Conservation (phyloP, 139 green algal species). For the Auxenochlorella protothecoides region DNA sequence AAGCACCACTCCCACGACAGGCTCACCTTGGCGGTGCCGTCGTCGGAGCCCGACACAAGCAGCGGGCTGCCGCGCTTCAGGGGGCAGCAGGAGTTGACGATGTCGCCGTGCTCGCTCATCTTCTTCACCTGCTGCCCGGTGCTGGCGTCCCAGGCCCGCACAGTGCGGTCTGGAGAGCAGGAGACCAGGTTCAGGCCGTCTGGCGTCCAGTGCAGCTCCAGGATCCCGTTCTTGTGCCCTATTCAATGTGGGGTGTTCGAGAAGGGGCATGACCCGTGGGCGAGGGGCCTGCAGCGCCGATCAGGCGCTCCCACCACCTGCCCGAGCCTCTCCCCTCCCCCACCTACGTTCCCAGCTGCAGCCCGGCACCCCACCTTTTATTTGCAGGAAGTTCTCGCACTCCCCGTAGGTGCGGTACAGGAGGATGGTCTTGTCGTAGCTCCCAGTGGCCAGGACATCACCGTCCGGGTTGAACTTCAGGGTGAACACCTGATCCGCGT, state of each 20-base stretch:
- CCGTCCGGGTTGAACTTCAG: constrained; percentile 79
- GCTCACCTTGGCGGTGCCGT: constrained; percentile 70
- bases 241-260: no score
- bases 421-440: constrained; percentile 74
- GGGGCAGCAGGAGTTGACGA: constrained; percentile 84
- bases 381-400: constrained; percentile 85
- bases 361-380: constrained; percentile 36
- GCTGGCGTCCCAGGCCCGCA: constrained; percentile 60
- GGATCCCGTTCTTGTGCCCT: constrained; percentile 88
- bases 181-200: constrained; percentile 72
- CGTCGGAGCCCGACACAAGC: constrained; percentile 76
- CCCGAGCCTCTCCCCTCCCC: neutral
- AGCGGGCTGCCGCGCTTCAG: constrained; percentile 62
- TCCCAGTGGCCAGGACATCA: constrained; percentile 57
- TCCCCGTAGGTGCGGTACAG: constrained; percentile 80
- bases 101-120: constrained; percentile 72
- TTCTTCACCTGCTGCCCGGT: constrained; percentile 69
- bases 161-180: constrained; percentile 74
- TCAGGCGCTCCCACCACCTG: neutral
- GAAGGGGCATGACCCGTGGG: no score
- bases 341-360: neutral
- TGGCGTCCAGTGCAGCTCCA: constrained; percentile 84
- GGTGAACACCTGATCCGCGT: constrained; percentile 68
- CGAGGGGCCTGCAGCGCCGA: no score
- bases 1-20: no score